Evolutionary conservation across 2,329 filamentous ascomycete species (phyloP), one percentile per base, ranked within the genome.

Genomic region (Rutstroemia sp.): DNA sequence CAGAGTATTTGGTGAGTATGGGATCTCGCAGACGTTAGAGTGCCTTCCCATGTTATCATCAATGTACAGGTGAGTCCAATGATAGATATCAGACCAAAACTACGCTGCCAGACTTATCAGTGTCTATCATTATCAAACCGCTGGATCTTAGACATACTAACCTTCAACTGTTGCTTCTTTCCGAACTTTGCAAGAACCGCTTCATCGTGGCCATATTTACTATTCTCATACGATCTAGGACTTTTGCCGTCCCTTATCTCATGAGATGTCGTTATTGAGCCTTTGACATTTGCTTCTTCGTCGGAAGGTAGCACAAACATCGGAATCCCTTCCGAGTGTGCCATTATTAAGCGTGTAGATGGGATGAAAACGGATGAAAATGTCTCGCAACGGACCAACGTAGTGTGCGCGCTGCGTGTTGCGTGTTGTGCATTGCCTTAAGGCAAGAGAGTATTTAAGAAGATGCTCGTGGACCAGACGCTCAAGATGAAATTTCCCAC

Each of bases 101-200:
- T 19, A 42, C 53, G 53, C 53, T 55, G 39, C 4, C 39, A 19
- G 21, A 14, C 37, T 19, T 7, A 19, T 39, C 3, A 23, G 25
- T 45, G 7, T 16, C 21, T n/a, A 17, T 30, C 21, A 14, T 27
- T 21, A 9, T 48, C 42, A n/a, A 23, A 19, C 17, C 48, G 2
- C n/a, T 23, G 16, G 48, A 17, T 41, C 14, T 41, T 21, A 23
- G 9, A 34, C 14, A 12, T 17, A 5, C 46, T 34, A 30, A 56
- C 54, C 47, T 51, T 56, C 7, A 48, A 42, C 25, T 56, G 53
- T 37, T 58, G 57, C 25, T 41, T 57, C 39, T 57, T 58, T 37
- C 57, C 57, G 41, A 57, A 52, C 5, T 23, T 27, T 9, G 53
- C 57, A 6, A 58, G 30, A 2, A 55, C 54, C 2, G 56, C 48